Conservation (phyloP, 2,329 filamentous ascomycete species). For the Rutstroemia sydowiana region DNA sequence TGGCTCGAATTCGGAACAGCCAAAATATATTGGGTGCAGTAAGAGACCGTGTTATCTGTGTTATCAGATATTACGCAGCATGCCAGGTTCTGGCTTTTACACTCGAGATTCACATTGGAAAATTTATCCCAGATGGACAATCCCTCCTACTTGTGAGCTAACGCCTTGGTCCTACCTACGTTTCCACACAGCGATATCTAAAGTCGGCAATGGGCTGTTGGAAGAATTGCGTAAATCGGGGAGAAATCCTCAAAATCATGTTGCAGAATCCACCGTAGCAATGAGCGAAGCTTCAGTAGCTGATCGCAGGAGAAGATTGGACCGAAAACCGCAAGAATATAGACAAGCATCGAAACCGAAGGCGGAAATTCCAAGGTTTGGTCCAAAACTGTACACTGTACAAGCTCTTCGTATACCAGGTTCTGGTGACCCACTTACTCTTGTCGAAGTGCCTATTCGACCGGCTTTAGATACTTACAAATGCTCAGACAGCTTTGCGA, state of each 20-base stretch:
- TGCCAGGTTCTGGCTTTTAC: background rate
- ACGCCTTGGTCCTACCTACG: conserved; percentile 2
- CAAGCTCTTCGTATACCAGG: background rate
- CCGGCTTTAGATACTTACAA: background rate
- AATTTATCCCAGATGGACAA: conserved; percentile 6
- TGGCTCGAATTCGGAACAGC: background rate
- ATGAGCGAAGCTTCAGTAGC: conserved; percentile 4
- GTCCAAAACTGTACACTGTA: background rate
- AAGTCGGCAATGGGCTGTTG: background rate
- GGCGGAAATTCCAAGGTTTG: background rate
- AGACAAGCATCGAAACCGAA: background rate
- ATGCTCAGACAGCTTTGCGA: background rate
- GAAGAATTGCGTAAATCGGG: background rate
- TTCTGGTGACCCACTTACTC: background rate
- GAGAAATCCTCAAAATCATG: background rate
- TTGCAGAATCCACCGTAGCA: conserved; percentile 4
- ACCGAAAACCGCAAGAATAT: background rate
- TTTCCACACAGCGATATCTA: background rate
- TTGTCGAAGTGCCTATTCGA: background rate
- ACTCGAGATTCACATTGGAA: conserved; percentile 3
- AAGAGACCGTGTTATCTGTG: conserved; percentile 5
- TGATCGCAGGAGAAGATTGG: background rate
- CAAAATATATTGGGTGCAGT: conserved; percentile 7
- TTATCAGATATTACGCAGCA: background rate
- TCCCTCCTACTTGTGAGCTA: background rate